Evolutionary conservation across 768 basidiomycete species (phyloP).

Genomic region (Solioccasus polychromus): DNA sequence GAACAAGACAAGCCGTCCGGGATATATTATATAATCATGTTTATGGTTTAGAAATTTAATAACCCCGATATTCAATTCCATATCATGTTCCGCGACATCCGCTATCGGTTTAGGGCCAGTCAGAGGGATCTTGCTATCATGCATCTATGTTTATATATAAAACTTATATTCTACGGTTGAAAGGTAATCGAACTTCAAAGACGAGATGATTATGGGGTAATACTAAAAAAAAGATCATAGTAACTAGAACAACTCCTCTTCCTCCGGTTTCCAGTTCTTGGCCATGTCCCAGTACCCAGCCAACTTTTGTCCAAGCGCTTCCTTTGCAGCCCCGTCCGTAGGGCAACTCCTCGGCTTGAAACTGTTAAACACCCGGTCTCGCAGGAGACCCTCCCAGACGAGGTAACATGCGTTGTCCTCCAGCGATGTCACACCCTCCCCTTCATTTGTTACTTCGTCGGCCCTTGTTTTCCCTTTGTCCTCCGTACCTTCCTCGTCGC

Average conservation of each 20-base stretch:
- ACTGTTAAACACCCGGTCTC: constrained; percentile 74
- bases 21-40: too few species aligned
- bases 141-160: too few species aligned
- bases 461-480: constrained; percentile 33
- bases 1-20: too few species aligned
- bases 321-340: constrained; percentile 82
- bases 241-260: constrained; percentile 69
- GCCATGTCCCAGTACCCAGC: constrained; percentile 94
- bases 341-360: constrained; percentile 84
- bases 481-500: constrained; percentile 38
- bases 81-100: too few species aligned
- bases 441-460: constrained; percentile 24
- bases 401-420: constrained; percentile 87
- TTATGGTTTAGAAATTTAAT: too few species aligned
- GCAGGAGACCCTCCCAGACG: constrained; percentile 89
- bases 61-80: too few species aligned
- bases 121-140: too few species aligned
- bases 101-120: too few species aligned
- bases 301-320: constrained; percentile 78
- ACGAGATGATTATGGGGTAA: too few species aligned
- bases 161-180: too few species aligned
- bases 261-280: constrained; percentile 85
- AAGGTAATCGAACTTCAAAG: too few species aligned
- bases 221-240: too few species aligned
- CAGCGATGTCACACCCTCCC: constrained; percentile 41